Conservation (phyloP, 345 rosid species). For the Eucalyptus guilfoylei region DNA sequence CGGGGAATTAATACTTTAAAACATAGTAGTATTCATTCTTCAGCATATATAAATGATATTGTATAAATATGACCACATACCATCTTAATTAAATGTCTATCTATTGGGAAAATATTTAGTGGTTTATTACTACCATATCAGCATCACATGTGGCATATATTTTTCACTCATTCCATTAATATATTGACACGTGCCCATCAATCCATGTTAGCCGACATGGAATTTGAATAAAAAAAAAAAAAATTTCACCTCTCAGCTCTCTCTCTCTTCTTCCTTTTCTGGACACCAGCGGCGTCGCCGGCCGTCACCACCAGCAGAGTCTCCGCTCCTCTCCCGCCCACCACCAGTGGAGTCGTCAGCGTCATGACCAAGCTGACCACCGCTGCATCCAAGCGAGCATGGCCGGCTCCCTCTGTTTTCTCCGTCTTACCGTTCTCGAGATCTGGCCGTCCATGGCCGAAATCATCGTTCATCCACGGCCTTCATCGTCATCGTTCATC, state of each 20-base stretch:
- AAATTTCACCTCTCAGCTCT: neutral
- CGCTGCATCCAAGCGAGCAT: neutral
- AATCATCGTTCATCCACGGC: neutral
- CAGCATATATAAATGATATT: neutral
- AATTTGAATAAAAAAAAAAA: neutral
- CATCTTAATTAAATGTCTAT: neutral
- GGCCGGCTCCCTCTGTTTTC: neutral
- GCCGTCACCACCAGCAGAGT: neutral
- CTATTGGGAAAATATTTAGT: too few species aligned
- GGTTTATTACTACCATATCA: neutral
- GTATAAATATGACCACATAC: neutral
- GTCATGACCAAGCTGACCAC: neutral
- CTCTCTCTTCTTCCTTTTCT: neutral
- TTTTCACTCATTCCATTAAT: neutral
- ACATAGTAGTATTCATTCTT: too few species aligned
- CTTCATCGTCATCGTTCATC: neutral
- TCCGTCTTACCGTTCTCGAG: neutral
- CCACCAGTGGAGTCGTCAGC: too few species aligned
- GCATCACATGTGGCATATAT: neutral
- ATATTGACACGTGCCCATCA: neutral
- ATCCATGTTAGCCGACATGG: neutral
- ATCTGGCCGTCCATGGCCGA: neutral
- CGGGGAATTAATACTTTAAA: too few species aligned
- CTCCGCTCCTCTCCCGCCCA: neutral
- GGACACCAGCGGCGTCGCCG: neutral